A percentile compares a stretch with the other conserved stretches of the same genome.
These are phyloP conservation scores for Ceratonia siliqua DNA, from an alignment of 306 rosid genomes.

Conservation along the genomic window DNA sequence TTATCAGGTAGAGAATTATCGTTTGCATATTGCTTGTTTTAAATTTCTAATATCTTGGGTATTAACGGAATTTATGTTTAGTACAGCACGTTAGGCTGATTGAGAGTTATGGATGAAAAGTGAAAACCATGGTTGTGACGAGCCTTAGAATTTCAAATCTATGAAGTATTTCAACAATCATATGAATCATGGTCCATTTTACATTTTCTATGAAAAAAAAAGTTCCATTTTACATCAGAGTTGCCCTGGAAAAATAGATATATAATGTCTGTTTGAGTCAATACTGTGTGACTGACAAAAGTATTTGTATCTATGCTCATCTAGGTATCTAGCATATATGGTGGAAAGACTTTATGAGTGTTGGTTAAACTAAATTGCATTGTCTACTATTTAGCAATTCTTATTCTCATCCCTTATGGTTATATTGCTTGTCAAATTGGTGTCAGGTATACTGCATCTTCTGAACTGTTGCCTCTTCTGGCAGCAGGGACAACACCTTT, in stretches of 20 bases:
- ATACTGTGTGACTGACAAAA: not conserved
- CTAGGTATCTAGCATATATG: slow-evolving; percentile 19
- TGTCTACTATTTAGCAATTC: not conserved
- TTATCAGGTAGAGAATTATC: not conserved
- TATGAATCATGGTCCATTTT: not conserved
- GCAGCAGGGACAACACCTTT: slow-evolving; percentile 80
- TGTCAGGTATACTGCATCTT: slow-evolving; percentile 88
- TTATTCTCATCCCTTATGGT: not conserved
- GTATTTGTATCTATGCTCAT: slow-evolving; percentile 18
- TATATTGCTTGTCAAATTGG: slow-evolving; percentile 20
- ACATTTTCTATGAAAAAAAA: no score
- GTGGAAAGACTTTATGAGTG: not conserved
- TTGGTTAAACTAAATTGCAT: not conserved
- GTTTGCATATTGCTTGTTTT: not conserved
- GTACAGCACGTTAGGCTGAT: not conserved
- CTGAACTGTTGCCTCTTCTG: slow-evolving; percentile 88
- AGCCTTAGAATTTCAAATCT: not conserved
- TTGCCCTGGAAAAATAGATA: slow-evolving; percentile 1
- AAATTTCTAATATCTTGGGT: not conserved
- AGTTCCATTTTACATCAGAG: no score
- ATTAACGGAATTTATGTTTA: slow-evolving; percentile 5
- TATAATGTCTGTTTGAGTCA: not conserved
- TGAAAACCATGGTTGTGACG: not conserved
- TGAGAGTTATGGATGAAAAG: slow-evolving; percentile 5
- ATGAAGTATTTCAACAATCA: not conserved